Conservation (phyloP, 2,329 filamentous ascomycete genomes). For the Penicillium thymicola region DNA sequence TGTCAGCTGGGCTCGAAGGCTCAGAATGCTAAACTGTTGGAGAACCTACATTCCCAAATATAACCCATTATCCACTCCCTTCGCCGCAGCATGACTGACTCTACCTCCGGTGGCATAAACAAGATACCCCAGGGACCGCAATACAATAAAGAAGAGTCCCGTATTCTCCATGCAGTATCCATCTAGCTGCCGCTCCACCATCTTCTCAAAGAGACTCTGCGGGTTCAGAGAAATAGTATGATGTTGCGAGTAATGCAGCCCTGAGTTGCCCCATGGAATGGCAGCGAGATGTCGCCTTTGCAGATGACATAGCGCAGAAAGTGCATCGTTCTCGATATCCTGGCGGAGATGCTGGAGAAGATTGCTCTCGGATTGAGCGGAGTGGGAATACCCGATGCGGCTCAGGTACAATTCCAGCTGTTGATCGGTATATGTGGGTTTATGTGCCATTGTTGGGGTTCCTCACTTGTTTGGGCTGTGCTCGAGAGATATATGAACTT, state of each 20-base stretch:
- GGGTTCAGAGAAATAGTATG: conserved; percentile 50
- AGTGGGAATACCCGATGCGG: conserved; percentile 28
- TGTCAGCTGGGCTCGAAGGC: background rate
- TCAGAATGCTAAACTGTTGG: background rate
- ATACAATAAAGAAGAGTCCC: conserved; percentile 50
- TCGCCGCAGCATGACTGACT: conserved; percentile 37
- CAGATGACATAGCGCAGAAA: conserved; percentile 32
- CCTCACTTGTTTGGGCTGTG: background rate
- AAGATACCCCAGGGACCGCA: conserved; percentile 52
- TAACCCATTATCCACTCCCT: conserved; percentile 33
- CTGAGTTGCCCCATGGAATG: conserved; percentile 58
- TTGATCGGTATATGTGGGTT: conserved; percentile 33
- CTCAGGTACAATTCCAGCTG: conserved; percentile 39
- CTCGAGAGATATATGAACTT: background rate
- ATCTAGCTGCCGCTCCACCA: conserved; percentile 50
- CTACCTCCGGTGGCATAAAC: conserved; percentile 57
- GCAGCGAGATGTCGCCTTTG: conserved; percentile 46
- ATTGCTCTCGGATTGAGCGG: conserved; percentile 10
- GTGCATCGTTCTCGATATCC: conserved; percentile 28
- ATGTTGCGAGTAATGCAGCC: conserved; percentile 53
- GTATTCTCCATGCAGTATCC: conserved; percentile 64
- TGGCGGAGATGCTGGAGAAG: conserved; percentile 28
- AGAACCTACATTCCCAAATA: conserved; percentile 49
- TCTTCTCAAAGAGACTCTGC: conserved; percentile 52
- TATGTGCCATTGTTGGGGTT: conserved; percentile 4